Evolutionary conservation across 805 yeast species (phyloP).

Genomic region (Kazachstania martiniae): DNA sequence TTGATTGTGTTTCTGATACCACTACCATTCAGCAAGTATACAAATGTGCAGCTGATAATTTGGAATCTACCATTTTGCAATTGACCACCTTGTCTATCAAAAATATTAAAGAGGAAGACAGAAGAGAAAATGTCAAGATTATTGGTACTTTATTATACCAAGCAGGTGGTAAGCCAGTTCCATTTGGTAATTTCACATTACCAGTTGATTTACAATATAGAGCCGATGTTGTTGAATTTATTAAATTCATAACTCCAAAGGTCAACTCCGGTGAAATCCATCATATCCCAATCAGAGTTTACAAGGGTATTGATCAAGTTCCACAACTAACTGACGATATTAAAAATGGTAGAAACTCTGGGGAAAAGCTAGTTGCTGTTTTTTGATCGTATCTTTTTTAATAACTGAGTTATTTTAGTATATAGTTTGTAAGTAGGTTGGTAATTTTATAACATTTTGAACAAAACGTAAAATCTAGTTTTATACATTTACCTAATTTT

Average conservation of each 20-base stretch:
- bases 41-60: conserved; percentile 22
- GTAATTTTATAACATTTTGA: too few relatives aligned
- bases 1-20: conserved; percentile 24
- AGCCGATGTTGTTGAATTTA: conserved; percentile 16
- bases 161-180: conserved; percentile 26
- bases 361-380: conserved; percentile 18
- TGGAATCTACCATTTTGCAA: conserved; percentile 27
- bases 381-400: too few relatives aligned
- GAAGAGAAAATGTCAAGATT: conserved; percentile 23
- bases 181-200: conserved; percentile 15
- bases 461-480: too few relatives aligned
- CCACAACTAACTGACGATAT: conserved; percentile 14
- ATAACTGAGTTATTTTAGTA: too few relatives aligned
- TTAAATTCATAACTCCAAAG: conserved; percentile 8
- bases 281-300: conserved; percentile 23
- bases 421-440: too few relatives aligned
- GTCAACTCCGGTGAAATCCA: conserved; percentile 15
- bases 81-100: conserved; percentile 8
- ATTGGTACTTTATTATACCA: conserved; percentile 29
- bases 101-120: conserved; percentile 12
- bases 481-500: too few relatives aligned
- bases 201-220: conserved; percentile 15
- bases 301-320: conserved; percentile 19
- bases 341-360: conserved; percentile 17
- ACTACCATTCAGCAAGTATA: conserved; percentile 24